These are phyloP conservation scores for Hanseniaspora occidentalis DNA, from an alignment of 805 yeast species.

Conservation along the genomic window DNA sequence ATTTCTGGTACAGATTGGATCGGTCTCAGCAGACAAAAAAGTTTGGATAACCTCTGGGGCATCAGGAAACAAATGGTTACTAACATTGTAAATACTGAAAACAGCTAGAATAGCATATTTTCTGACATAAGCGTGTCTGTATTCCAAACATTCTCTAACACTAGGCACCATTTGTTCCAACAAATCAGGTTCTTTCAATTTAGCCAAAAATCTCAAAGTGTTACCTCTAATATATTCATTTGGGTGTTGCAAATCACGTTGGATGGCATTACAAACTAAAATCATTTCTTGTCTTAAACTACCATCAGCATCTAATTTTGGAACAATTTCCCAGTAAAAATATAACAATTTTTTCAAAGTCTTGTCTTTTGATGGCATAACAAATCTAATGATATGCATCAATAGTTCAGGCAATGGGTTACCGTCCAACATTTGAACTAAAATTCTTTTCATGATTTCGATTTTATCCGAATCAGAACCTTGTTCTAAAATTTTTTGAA, in stretches of 20 bases:
- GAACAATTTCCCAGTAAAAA: conserved; percentile 96
- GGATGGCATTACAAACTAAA: conserved; percentile 93
- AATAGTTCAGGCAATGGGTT: conserved; percentile 84
- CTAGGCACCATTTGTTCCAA: conserved; percentile 93
- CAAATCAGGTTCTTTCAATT: conserved; percentile 83
- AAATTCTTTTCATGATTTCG: conserved; percentile 78
- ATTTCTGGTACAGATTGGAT: conserved; percentile 88
- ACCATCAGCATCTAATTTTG: conserved; percentile 74
- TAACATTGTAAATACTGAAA: conserved; percentile 64
- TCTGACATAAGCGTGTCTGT: conserved; percentile 95
- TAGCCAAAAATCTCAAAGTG: conserved; percentile 81
- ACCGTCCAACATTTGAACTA: conserved; percentile 81
- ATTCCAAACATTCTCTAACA: conserved; percentile 81
- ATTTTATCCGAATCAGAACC: conserved; percentile 82
- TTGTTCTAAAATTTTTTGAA: conserved; percentile 68
- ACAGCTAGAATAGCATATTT: conserved; percentile 93
- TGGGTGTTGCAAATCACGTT: conserved; percentile 95
- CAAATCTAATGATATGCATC: conserved; percentile 94
- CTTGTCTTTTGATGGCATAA: conserved; percentile 91
- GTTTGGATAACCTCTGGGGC: conserved; percentile 74
- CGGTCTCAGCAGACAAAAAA: conserved; percentile 68
- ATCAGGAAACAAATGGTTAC: conserved; percentile 86
- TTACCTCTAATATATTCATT: conserved; percentile 95
- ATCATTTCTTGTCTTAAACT: conserved; percentile 97
- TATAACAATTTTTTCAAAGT: conserved; percentile 84